Conservation (phyloP, 2,329 filamentous ascomycete species). For the Aspergillus brunneoviolaceus region DNA sequence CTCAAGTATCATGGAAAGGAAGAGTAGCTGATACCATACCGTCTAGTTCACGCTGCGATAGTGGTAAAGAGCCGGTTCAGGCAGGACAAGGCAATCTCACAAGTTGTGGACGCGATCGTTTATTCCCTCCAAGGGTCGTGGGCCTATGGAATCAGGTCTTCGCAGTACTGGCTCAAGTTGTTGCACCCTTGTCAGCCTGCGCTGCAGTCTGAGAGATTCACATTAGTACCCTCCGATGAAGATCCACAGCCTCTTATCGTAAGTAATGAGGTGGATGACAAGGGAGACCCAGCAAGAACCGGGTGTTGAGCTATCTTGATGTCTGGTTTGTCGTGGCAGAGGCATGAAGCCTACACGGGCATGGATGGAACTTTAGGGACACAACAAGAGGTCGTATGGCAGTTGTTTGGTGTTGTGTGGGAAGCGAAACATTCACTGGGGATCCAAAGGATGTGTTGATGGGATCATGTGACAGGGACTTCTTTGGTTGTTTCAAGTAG, state of each 20-base stretch:
- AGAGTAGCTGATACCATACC: background rate
- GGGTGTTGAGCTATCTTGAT: no score
- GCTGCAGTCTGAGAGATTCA: background rate
- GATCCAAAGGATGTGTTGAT: no score
- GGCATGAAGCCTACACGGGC: no score
- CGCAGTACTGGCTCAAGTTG: background rate
- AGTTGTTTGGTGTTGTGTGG: no score
- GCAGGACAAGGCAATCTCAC: background rate
- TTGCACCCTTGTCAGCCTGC: background rate
- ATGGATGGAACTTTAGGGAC: no score
- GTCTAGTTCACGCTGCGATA: background rate
- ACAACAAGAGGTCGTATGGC: no score
- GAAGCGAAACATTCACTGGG: no score
- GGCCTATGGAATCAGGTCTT: background rate
- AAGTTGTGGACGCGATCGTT: background rate
- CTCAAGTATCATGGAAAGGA: background rate
- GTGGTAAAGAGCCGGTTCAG: background rate
- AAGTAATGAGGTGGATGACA: background rate
- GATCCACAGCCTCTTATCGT: background rate
- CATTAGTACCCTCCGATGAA: background rate
- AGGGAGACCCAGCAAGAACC: no score
- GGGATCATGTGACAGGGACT: no score
- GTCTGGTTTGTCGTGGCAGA: no score
- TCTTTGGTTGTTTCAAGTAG: no score
- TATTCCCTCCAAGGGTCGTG: background rate